A percentile compares a stretch with the other conserved stretches of the same genome.
Conservation (phyloP, 768 basidiomycete species). For the Mycena chlorophos region DNA sequence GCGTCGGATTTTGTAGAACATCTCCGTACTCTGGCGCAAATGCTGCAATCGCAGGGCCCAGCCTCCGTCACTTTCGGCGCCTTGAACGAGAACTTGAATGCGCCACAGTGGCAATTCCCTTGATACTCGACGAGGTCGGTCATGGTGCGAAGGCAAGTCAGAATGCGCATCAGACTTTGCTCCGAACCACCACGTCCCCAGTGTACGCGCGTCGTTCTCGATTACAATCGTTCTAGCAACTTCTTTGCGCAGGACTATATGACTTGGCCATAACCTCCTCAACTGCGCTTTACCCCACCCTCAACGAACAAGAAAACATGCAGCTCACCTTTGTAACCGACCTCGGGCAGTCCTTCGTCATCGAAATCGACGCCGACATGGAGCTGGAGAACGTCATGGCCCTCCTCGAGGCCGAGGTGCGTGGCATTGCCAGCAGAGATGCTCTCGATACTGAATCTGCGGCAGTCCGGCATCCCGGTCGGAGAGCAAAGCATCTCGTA, state of each 20-base stretch:
- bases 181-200: not conserved
- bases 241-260: slow-evolving; percentile 8
- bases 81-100: slow-evolving; percentile 18
- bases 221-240: slow-evolving; percentile 18
- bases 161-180: not conserved
- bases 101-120: slow-evolving; percentile 20
- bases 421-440: slow-evolving; percentile 24
- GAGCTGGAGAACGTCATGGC: slow-evolving; percentile 92
- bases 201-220: not conserved
- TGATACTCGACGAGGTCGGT: slow-evolving; percentile 7
- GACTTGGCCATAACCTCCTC: slow-evolving; percentile 9
- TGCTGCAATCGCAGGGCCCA: slow-evolving; percentile 10
- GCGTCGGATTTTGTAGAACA: not conserved
- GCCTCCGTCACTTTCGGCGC: slow-evolving; percentile 2
- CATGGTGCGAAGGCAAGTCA: not conserved
- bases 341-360: slow-evolving; percentile 56
- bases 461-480: slow-evolving; percentile 72
- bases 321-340: slow-evolving; percentile 73
- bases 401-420: slow-evolving; percentile 91
- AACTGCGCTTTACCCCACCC: not conserved
- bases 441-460: not conserved
- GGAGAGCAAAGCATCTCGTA: slow-evolving; percentile 73
- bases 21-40: not conserved
- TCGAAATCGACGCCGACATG: slow-evolving; percentile 91
- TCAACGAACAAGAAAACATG: slow-evolving; percentile 48